A percentile compares a stretch with the other conserved stretches of the same genome.
Evolutionary conservation across 75 land plant genomes (phyloP).

Genomic region (Selaginella tamariscina): DNA sequence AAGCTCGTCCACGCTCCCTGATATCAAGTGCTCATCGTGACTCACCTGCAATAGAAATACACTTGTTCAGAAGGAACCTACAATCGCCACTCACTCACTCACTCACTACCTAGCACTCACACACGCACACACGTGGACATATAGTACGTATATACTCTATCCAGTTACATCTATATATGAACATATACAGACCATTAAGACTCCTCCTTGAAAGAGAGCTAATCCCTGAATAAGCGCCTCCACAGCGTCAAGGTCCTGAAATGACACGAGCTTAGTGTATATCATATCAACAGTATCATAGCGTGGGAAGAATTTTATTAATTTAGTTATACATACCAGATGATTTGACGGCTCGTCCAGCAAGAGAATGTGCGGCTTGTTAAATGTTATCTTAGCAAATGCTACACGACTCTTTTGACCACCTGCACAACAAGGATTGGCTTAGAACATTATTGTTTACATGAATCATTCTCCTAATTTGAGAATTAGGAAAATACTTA

Average conservation of each 20-base stretch:
- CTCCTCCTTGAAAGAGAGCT: conserved; percentile 93
- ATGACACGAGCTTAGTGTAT: neutral
- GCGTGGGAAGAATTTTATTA: neutral
- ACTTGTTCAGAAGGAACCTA: neutral
- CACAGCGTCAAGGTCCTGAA: conserved; percentile 94
- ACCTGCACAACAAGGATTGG: conserved; percentile 34
- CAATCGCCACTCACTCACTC: too few species aligned
- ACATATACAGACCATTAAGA: conserved; percentile 56
- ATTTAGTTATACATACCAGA: conserved; percentile 77
- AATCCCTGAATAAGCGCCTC: conserved; percentile 98
- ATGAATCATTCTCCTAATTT: too few species aligned
- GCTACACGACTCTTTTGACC: conserved; percentile 99
- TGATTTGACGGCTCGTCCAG: conserved; percentile 99
- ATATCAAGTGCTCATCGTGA: conserved; percentile 95
- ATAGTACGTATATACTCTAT: too few species aligned
- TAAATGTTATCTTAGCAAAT: conserved; percentile 96
- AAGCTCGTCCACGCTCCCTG: conserved; percentile 90
- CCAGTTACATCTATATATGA: too few species aligned
- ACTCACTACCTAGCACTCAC: too few species aligned
- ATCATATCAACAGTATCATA: neutral
- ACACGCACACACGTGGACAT: too few species aligned
- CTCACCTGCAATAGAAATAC: conserved; percentile 58
- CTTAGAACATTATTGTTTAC: neutral
- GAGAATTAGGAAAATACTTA: neutral
- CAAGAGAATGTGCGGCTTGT: conserved; percentile 87